Base-by-base conservation (phyloP, 208 protist genomes). In the Wallacemonas collosoma region DNA sequence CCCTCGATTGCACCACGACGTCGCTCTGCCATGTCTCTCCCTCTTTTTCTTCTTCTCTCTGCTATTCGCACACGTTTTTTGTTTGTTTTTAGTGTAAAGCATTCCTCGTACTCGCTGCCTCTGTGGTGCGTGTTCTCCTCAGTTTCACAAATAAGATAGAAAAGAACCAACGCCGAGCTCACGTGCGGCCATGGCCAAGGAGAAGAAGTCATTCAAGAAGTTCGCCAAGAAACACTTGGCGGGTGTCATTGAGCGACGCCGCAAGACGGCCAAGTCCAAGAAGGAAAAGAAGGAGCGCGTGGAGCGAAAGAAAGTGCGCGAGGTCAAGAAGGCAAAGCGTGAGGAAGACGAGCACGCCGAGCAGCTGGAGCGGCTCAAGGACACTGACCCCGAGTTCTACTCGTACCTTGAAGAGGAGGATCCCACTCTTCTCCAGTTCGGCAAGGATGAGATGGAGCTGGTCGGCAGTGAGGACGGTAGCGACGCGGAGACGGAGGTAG, bases 141-240 rank as follows among this genome's bases (percentile, higher is more conserved):
- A 26, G 26, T 26, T 26, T 0, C 26, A 26, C 26, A 26, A 26
- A 63, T 1, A n/a, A n/a, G 8, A n/a, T 1, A 15, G 8, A 53
- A 15, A 9, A 9, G 14, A n/a, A n/a, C 11, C 48, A n/a, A 15
- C 48, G 0, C 48, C 48, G 8, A 53, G 11, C 48, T 15, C 8
- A 53, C 7, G 12, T 60, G 14, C 1, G 48, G 60, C 15, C 5
- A 96, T 94, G 89, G 77, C 82, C 26, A 97, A 97, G 68, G 90
- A 91, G 63, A 97, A 95, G 83, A 97, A 97, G 76, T 95, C 89
- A 14, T 97, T 95, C 67, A 95, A 94, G 79, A 97, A 95, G 80
- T 97, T 89, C 74, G 90, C 93, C 58, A 94, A 93, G 85, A 97
- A 97, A 73, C 93, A 97, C 69, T 81, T 97, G 72, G 89, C 93